Evolutionary conservation across 2,329 filamentous ascomycete genomes (phyloP).

Genomic region (Rugonectria rugulosa): DNA sequence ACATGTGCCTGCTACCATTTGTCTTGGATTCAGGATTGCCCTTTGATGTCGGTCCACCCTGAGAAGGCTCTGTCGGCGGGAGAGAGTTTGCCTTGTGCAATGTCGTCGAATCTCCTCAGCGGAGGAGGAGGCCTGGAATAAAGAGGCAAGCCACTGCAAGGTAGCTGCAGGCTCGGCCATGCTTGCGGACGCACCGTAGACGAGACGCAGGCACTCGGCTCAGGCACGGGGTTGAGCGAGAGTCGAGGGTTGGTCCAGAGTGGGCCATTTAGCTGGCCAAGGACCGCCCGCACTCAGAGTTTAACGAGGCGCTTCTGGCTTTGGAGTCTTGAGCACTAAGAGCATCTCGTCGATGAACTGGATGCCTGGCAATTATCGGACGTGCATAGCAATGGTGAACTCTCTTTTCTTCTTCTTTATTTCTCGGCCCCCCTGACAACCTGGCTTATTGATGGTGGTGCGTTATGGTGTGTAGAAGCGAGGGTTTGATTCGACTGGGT

Average conservation of each 20-base stretch:
- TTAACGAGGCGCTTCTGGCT: conserved; percentile 2
- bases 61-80: too few species aligned
- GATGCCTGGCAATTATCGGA: neutral
- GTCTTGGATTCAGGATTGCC: conserved; percentile 15
- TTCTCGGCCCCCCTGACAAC: too few species aligned
- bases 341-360: too few species aligned
- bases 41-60: too few species aligned
- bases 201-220: neutral
- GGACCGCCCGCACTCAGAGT: conserved; percentile 11
- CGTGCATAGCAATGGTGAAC: conserved; percentile 16
- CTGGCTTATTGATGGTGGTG: conserved; percentile 1
- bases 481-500: conserved; percentile 13
- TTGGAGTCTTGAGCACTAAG: too few species aligned
- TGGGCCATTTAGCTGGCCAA: conserved; percentile 7
- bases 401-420: neutral
- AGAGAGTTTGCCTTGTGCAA: too few species aligned
- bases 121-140: too few species aligned
- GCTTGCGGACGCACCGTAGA: neutral
- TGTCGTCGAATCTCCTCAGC: too few species aligned
- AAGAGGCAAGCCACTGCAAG: too few species aligned
- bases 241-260: conserved; percentile 29
- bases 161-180: too few species aligned
- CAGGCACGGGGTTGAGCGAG: conserved; percentile 34
- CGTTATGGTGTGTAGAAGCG: conserved; percentile 11
- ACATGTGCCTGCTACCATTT: conserved; percentile 10